A percentile compares a stretch with the other conserved stretches of the same genome.
Conservation (phyloP, 208 protist species). For the Trypanosoma boissoni region DNA sequence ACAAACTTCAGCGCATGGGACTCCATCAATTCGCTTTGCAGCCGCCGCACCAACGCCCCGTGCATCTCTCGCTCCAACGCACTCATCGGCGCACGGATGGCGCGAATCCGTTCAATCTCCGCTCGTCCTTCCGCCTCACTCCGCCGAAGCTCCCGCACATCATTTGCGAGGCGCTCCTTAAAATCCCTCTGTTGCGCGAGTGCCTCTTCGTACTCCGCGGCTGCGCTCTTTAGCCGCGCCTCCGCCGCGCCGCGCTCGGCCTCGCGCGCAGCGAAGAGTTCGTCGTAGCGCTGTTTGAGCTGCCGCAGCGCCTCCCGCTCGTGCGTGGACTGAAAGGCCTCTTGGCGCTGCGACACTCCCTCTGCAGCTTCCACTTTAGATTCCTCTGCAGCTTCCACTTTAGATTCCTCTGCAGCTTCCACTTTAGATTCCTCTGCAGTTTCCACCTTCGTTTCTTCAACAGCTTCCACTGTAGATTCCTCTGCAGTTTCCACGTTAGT, state of each 20-base stretch:
- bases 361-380: slow-evolving; percentile 16
- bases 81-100: slow-evolving; percentile 8
- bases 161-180: slow-evolving; percentile 13
- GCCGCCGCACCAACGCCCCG: not conserved
- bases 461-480: slow-evolving; percentile 28
- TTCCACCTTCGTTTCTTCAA: slow-evolving; percentile 28
- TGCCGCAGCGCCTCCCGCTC: slow-evolving; percentile 22
- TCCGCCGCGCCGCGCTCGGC: slow-evolving; percentile 5
- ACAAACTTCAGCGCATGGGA: slow-evolving; percentile 4
- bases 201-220: slow-evolving; percentile 18
- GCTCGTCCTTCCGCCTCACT: not conserved
- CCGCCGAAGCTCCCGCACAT: slow-evolving; percentile 6
- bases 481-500: slow-evolving; percentile 26
- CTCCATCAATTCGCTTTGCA: slow-evolving; percentile 16
- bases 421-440: slow-evolving; percentile 29
- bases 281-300: slow-evolving; percentile 22
- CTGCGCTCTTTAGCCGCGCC: not conserved
- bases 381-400: slow-evolving; percentile 23
- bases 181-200: slow-evolving; percentile 16
- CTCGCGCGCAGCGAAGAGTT: slow-evolving; percentile 18
- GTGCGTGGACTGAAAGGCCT: slow-evolving; percentile 22
- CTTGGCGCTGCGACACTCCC: slow-evolving; percentile 1
- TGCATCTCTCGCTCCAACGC: slow-evolving; percentile 7
- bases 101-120: not conserved
- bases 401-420: slow-evolving; percentile 33